phyloP scores from a whole-genome alignment of 768 basidiomycete genomes.

The Trametes meyenii region DNA sequence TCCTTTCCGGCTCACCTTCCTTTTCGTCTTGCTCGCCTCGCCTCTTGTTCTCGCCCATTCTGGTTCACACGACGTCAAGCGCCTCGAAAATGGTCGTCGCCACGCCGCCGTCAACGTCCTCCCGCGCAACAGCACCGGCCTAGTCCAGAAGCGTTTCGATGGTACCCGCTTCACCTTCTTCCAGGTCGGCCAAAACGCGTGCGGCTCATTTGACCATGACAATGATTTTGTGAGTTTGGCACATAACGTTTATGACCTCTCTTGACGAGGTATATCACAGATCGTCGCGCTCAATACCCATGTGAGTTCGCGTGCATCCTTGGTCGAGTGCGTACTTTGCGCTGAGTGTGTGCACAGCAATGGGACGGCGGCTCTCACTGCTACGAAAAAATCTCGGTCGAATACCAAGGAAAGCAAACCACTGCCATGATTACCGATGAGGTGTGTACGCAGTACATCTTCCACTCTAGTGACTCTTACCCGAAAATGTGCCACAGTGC shows the following conservation, averaged over 20 bases:
- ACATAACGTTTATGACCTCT: not conserved
- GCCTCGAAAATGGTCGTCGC: conserved; percentile 7
- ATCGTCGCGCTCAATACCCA: conserved; percentile 51
- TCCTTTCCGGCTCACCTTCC: conserved; percentile 16
- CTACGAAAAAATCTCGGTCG: conserved; percentile 62
- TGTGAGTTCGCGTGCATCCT: conserved; percentile 19
- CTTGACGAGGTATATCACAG: conserved; percentile 34
- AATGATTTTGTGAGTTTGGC: conserved; percentile 23
- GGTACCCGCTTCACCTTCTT: conserved; percentile 25
- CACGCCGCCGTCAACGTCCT: conserved; percentile 13
- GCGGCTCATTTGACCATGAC: conserved; percentile 21
- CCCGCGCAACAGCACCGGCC: not conserved
- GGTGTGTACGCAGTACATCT: conserved; percentile 40
- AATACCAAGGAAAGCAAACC: conserved; percentile 56
- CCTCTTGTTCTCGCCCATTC: conserved; percentile 15
- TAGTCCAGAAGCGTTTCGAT: conserved; percentile 21
- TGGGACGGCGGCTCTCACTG: conserved; percentile 56
- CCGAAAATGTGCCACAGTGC: conserved; percentile 45
- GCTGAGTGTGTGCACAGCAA: conserved; percentile 44
- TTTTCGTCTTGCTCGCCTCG: conserved; percentile 15
- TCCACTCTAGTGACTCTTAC: not conserved
- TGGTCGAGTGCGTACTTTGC: not conserved
- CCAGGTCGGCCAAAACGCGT: conserved; percentile 22
- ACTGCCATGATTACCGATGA: conserved; percentile 63
- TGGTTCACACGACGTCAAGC: not conserved